Evolutionary conservation across 352 stramenopile species (phyloP).

Genomic region (Globisporangium parvum): DNA sequence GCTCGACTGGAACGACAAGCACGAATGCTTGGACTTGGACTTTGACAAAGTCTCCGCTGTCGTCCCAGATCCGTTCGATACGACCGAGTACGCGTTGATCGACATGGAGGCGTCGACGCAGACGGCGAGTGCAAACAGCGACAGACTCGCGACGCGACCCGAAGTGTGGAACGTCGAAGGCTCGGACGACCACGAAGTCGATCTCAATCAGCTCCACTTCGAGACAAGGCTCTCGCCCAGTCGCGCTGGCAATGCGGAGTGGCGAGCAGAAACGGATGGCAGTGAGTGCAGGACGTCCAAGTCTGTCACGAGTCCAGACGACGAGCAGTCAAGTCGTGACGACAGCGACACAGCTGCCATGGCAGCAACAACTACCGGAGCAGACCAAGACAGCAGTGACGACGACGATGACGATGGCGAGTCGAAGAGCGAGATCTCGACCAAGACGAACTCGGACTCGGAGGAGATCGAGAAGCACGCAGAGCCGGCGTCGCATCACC

Average conservation of each 20-base stretch:
- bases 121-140: not conserved
- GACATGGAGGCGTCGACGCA: conserved; percentile 16
- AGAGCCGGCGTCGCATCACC: not conserved
- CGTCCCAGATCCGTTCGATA: conserved; percentile 11
- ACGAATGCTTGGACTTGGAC: conserved; percentile 33
- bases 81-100: not conserved
- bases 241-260: not conserved
- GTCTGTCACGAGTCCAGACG: not conserved
- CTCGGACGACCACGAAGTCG: not conserved
- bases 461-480: conserved; percentile 16
- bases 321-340: not conserved
- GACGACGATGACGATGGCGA: conserved; percentile 1
- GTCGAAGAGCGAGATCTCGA: conserved; percentile 18
- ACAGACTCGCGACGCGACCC: not conserved
- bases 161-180: conserved; percentile 4
- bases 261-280: not conserved
- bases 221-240: not conserved
- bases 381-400: not conserved
- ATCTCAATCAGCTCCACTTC: conserved; percentile 12
- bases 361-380: too few relatives aligned
- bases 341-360: too few relatives aligned
- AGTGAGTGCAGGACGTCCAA: not conserved
- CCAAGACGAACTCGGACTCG: conserved; percentile 20
- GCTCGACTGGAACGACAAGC: conserved; percentile 28
- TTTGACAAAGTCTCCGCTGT: conserved; percentile 37